phyloP scores from a whole-genome alignment of 139 green algal species.

The Closterium sp. region DNA sequence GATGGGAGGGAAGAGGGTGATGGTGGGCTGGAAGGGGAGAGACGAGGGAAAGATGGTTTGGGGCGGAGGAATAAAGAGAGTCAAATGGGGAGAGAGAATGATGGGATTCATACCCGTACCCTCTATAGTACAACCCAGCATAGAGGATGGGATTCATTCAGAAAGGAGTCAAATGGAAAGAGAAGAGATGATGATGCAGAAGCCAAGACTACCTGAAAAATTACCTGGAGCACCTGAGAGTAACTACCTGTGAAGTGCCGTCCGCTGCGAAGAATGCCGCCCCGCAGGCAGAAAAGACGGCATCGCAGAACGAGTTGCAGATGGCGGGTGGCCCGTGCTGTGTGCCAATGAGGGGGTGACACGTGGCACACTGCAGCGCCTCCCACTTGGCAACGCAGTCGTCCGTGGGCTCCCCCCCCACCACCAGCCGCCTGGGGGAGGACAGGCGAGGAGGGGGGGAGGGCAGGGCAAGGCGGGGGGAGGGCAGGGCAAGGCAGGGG shows the following conservation, averaged over 20 bases:
- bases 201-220: background rate
- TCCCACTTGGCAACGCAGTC: conserved; percentile 18
- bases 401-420: conserved; percentile 11
- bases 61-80: background rate
- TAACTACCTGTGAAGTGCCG: background rate
- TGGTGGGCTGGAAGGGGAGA: background rate
- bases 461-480: background rate
- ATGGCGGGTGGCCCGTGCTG: conserved; percentile 7
- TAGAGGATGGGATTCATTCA: too few relatives aligned
- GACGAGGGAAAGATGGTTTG: background rate
- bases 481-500: background rate
- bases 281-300: background rate
- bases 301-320: conserved; percentile 19
- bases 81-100: background rate
- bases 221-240: background rate
- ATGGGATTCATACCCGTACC: too few relatives aligned
- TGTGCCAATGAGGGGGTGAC: conserved; percentile 25
- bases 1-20: background rate
- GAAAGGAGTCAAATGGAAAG: too few relatives aligned
- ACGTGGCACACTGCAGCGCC: conserved; percentile 28
- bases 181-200: background rate
- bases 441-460: background rate
- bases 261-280: conserved; percentile 12
- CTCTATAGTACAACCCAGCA: too few relatives aligned
- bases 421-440: conserved; percentile 6